Percentiles rank a stretch among this genome's conserved stretches.
Evolutionary conservation across 805 yeast genomes (phyloP).

Genomic region (Jamesozyma jinghongensis): DNA sequence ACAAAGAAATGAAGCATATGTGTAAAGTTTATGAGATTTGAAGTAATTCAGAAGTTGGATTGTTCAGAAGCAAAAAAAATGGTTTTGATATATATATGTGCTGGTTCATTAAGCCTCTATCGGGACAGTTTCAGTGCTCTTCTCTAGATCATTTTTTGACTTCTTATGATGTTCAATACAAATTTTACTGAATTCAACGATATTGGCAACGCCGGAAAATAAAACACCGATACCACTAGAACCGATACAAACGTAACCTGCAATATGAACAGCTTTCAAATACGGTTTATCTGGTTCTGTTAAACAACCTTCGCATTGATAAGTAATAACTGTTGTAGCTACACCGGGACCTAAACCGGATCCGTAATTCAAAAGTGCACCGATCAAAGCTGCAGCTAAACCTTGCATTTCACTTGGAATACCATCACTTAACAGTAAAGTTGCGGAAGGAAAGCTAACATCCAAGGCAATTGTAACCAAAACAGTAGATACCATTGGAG

Average conservation of each 20-base stretch:
- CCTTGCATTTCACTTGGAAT: constrained; percentile 55
- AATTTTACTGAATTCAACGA: too few relatives aligned
- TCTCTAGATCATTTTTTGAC: neutral
- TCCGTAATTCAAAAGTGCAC: constrained; percentile 56
- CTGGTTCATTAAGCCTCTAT: too few relatives aligned
- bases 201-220: neutral
- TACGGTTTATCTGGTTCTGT: neutral
- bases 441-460: constrained; percentile 58
- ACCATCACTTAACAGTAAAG: constrained; percentile 43
- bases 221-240: constrained; percentile 3
- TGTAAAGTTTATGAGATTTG: too few relatives aligned
- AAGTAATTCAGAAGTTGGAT: too few relatives aligned
- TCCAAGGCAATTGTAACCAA: constrained; percentile 60
- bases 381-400: constrained; percentile 54
- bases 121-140: neutral
- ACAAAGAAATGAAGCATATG: too few relatives aligned
- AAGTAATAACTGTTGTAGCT: constrained; percentile 37
- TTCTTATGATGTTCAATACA: too few relatives aligned
- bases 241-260: constrained; percentile 7
- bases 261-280: constrained; percentile 6
- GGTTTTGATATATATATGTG: too few relatives aligned
- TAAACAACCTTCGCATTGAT: constrained; percentile 6
- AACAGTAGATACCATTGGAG: constrained; percentile 42
- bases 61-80: too few relatives aligned
- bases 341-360: constrained; percentile 54